These are phyloP conservation scores for Solanum okadae DNA, from an alignment of 257 asterid genomes.

Conservation along the genomic window DNA sequence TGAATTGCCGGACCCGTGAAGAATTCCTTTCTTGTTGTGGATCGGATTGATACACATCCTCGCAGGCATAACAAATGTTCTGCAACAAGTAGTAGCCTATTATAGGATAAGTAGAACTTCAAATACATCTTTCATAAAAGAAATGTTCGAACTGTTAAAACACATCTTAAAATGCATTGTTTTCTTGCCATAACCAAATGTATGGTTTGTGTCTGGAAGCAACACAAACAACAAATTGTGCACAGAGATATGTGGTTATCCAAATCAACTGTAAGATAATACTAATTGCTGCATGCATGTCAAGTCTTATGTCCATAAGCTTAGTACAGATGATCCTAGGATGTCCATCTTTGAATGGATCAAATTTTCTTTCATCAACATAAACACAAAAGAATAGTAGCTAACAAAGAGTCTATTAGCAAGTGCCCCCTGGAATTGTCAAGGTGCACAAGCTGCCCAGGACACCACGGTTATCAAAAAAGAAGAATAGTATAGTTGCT, in stretches of 20 bases:
- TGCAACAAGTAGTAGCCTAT: conserved; percentile 28
- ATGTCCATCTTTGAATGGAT: neutral
- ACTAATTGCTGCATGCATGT: neutral
- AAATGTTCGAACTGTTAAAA: neutral
- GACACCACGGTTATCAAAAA: neutral
- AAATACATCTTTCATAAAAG: neutral
- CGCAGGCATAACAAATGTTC: conserved; percentile 95
- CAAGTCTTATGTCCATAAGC: neutral
- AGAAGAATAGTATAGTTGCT: neutral
- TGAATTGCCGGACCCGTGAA: conserved; percentile 44
- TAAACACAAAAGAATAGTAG: neutral
- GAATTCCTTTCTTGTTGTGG: conserved; percentile 83
- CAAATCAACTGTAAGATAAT: neutral
- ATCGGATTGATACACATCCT: conserved; percentile 90
- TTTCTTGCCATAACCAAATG: neutral
- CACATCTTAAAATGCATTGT: neutral
- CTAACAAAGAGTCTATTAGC: neutral
- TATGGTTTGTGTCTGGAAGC: neutral
- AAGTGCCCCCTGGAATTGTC: neutral
- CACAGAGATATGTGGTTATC: neutral
- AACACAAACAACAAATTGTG: neutral
- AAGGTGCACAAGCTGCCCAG: neutral
- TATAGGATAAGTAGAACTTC: neutral
- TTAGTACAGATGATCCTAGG: neutral
- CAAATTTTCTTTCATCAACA: neutral